These are phyloP conservation scores for Tolypocladium sp. DNA, from an alignment of 2,329 filamentous ascomycete genomes.

Conservation along the genomic window DNA sequence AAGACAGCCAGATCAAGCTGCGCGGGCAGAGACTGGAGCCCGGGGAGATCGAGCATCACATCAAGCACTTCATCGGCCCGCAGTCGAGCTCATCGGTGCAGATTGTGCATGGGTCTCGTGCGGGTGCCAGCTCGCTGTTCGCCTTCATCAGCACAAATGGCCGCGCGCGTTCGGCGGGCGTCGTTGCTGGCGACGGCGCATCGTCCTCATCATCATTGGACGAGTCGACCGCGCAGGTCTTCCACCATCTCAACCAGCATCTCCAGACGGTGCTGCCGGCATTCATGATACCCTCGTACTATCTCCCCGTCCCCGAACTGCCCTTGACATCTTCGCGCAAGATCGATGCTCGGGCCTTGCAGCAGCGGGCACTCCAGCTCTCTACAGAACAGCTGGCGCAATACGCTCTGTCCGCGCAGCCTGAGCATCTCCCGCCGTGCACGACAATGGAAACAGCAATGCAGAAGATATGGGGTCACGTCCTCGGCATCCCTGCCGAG, in stretches of 20 bases:
- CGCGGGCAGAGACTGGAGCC: slow-evolving; percentile 11
- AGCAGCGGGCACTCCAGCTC: not conserved
- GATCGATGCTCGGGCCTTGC: slow-evolving; percentile 1
- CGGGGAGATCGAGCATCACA: not conserved
- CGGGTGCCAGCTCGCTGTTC: not conserved
- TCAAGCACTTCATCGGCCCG: too few species aligned
- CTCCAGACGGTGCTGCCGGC: slow-evolving; percentile 1
- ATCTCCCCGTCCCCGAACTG: slow-evolving; percentile 1
- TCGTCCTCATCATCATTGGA: too few species aligned
- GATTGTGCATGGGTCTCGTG: too few species aligned
- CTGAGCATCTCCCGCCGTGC: not conserved
- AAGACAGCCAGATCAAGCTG: slow-evolving; percentile 18
- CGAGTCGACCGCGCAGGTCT: too few species aligned
- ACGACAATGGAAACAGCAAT: slow-evolving; percentile 2
- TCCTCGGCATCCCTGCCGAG: slow-evolving; percentile 4
- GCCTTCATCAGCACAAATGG: too few species aligned
- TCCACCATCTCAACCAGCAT: not conserved
- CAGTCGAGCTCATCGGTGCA: too few species aligned
- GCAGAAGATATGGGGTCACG: slow-evolving; percentile 7
- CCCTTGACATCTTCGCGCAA: slow-evolving; percentile 4
- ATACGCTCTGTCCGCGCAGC: not conserved
- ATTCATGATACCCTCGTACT: slow-evolving; percentile 2
- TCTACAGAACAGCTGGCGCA: not conserved
- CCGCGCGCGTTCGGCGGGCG: too few species aligned
- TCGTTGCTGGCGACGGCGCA: too few species aligned